Evolutionary conservation across 768 basidiomycete genomes (phyloP), one percentile per base, ranked within the genome.

Genomic region (Plicaturopsis crispa): DNA sequence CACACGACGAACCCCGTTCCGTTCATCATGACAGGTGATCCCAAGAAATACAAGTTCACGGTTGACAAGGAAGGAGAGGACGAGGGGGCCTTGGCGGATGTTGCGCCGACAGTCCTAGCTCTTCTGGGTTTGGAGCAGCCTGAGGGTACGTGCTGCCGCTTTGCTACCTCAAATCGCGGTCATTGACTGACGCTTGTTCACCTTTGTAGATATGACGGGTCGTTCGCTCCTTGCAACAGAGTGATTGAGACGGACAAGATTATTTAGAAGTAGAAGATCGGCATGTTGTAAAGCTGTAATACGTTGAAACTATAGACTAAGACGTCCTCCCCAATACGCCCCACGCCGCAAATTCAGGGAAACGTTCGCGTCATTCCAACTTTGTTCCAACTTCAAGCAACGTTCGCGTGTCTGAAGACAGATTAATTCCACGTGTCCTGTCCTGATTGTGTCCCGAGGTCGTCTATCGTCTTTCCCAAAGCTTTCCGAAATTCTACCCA

Each of bases 1-100:
- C 86, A 90, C 53, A 88, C 85, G 26, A 88, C 84, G 41, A 93
- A 90, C 62, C 71, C 76, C 1, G 91, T 94, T 6, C 91, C 91
- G 11, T 89, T 94, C 67, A 90, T 94, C 50, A 78, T 90, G 64
- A 79, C 82, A 5, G 85, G 79, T 6, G 73, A 74, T 43, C 61
- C 65, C 5, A 65, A 77, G 48, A 70, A 63, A 36, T 67, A 79
- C 37, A 61, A 61, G 45, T 81, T 87, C 45, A 46, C 56, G 24
- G 56, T 63, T 42, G 78, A 80, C 38, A 61, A 59, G 47, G 70
- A 63, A 8, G 69, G 62, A 23, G 69, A 63, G 23, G 66, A 66
- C 12, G 71, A 74, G 39, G 86, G 86, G 16, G 84, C 89, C 31
- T 59, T 93, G 48, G 85, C 84, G 46, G 91, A 94, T 58, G 89